phyloP scores from a whole-genome alignment of 2,329 filamentous ascomycete genomes.

The Colletotrichum cuscutae region DNA sequence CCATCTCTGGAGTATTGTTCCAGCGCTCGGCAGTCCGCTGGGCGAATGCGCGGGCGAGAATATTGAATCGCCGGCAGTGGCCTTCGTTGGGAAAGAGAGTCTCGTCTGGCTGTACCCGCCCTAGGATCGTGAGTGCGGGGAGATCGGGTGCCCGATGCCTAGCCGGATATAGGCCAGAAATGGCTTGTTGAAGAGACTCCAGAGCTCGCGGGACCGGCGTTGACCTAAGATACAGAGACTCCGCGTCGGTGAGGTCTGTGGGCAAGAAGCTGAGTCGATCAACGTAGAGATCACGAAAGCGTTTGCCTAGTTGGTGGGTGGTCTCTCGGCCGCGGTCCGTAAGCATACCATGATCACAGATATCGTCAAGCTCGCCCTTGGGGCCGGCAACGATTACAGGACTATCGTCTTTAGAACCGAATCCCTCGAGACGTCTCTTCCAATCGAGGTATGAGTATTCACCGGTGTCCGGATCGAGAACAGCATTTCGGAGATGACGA shows the following conservation, averaged over 20 bases:
- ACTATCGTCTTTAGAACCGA: conserved; percentile 73
- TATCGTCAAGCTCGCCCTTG: conserved; percentile 75
- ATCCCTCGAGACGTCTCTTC: conserved; percentile 84
- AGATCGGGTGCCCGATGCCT: conserved; percentile 57
- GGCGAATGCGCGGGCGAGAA: conserved; percentile 76
- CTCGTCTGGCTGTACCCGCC: conserved; percentile 70
- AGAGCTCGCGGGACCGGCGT: conserved; percentile 81
- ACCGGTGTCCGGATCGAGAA: conserved; percentile 54
- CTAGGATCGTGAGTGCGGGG: conserved; percentile 74
- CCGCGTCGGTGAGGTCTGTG: conserved; percentile 56
- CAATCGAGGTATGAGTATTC: conserved; percentile 63
- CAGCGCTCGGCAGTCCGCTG: conserved; percentile 77
- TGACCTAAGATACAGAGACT: conserved; percentile 77
- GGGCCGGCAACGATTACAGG: conserved; percentile 76
- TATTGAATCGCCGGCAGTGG: conserved; percentile 77
- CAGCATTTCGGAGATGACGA: conserved; percentile 69
- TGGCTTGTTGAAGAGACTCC: conserved; percentile 80
- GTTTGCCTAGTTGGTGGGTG: conserved; percentile 74
- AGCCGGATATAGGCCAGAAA: conserved; percentile 78
- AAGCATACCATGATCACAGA: conserved; percentile 84
- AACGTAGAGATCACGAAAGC: conserved; percentile 78
- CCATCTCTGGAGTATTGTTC: conserved; percentile 84
- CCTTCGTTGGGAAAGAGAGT: conserved; percentile 82
- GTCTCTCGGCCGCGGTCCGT: conserved; percentile 80
- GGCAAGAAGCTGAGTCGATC: conserved; percentile 80